Base-by-base conservation (phyloP, 208 protist genomes). In the Porcisia hertigi region DNA sequence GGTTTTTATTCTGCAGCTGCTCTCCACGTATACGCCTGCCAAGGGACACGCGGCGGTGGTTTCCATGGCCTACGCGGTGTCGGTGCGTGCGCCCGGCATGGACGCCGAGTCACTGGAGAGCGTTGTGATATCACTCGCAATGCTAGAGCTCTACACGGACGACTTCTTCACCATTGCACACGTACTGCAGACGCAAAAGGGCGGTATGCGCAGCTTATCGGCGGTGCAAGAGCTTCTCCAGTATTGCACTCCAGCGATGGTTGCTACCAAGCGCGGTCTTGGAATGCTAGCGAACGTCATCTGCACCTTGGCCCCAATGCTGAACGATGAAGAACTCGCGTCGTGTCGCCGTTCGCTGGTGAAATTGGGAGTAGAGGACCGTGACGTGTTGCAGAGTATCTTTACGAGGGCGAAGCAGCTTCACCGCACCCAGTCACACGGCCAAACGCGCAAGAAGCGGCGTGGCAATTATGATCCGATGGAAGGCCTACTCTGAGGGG, bases 11-110 rank as follows among this genome's bases (percentile, higher is more conserved):
- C 52, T 97, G 25, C 80, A 94, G 34, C 81, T 97, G 41, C 82
- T 97, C 43, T 91, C 90, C 41, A 88, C 76, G 63, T 97, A 95
- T 78, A 92, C 94, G 11, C 90, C 92, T 1, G 92, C 94, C 12
- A 77, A 86, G 53, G 89, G 84, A 2, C 70, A 95, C 43, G 76
- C 86, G 39, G 92, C 89, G 63, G 76, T 95, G 41, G 90, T 92
- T 8, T 89, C 89, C 8, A 69, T 97, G 18, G 84, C 86, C 23
- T 95, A 94, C 64, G 88, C 90, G 18, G 85, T 82, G 25, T 74
- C 86, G 1, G 20, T 95, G 25, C 90, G 91, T 45, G 81, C 83
- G 25, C 84, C 85, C 3, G 81, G 77, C 41, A 89, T 93, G 66
- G 92, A 97, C 58, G 67, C 62, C 4, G 82, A 80, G 34, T 71